These are phyloP conservation scores for Rhodamnia rubescens DNA, from an alignment of 345 rosid genomes.

Conservation along the genomic window DNA sequence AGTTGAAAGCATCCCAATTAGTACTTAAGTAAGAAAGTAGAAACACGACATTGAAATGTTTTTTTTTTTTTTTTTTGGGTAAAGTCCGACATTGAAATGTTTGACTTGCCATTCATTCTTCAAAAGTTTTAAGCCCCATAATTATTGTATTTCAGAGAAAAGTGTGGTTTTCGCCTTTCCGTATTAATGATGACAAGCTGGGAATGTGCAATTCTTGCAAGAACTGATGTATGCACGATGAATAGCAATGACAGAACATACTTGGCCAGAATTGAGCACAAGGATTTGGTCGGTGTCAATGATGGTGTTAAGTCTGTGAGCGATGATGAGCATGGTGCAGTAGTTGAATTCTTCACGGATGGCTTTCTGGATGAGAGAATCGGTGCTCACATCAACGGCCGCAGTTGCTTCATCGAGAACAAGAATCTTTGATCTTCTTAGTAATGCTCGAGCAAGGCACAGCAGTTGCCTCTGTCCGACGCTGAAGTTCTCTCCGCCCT, in stretches of 20 bases:
- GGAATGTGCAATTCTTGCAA: background rate
- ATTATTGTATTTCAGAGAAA: background rate
- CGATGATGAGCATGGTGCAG: conserved; percentile 85
- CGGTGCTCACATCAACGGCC: conserved; percentile 87
- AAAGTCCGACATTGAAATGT: background rate
- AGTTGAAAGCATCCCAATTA: background rate
- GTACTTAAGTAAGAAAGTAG: background rate
- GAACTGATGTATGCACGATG: background rate
- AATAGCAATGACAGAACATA: conserved; percentile 4
- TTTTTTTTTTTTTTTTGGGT: too few relatives aligned
- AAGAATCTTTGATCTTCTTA: conserved; percentile 80
- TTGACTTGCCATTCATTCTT: too few relatives aligned
- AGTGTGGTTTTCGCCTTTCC: background rate
- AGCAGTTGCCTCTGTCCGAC: conserved; percentile 90
- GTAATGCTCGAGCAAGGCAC: conserved; percentile 85
- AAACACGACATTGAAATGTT: background rate
- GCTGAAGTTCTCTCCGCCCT: conserved; percentile 90
- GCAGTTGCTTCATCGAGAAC: conserved; percentile 98
- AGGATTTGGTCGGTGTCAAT: conserved; percentile 76
- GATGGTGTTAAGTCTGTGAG: conserved; percentile 86
- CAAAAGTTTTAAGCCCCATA: background rate
- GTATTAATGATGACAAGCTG: background rate
- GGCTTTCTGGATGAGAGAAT: conserved; percentile 83
- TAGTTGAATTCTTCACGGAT: conserved; percentile 83
- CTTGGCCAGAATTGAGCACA: conserved; percentile 83